Evolutionary conservation across 169 alveolate species (phyloP), one percentile per base, ranked within the genome.

Genomic region (Eimeria sp.): DNA sequence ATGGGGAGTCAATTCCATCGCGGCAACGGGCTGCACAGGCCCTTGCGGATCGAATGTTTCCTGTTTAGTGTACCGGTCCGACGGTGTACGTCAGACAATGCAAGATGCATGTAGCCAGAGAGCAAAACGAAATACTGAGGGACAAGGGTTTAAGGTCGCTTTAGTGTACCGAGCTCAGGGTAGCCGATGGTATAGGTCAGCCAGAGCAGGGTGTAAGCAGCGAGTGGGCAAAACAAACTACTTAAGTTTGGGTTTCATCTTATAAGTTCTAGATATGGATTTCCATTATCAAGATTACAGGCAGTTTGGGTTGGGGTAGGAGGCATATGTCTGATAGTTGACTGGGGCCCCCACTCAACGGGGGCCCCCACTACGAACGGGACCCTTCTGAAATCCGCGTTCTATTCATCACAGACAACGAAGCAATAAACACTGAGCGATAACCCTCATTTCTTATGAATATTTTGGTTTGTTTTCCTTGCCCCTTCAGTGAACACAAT

Each of bases 351-450:
- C 88, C 88, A 52, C 88, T 11, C n/a, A n/a, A n/a, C n/a, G 8
- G 88, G 66, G 68, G 88, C 68, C 71, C 88, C 88, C 88, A 52
- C 88, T 11, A 46, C 30, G 83, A 74, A 33, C 56, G 83, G 83
- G 83, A 58, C 54, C 58, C 83, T 1, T 13, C 10, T 58, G 33
- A 40, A 40, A 40, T 58, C 4, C 33, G 3, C 37, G 6, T 3
- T 3, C 1, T 18, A 14, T 0, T 56, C 54, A 3, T 33, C 56
- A 40, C 56, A 74, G 83, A 74, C 8, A 14, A 6, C 43, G 8
- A 40, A 6, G 43, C 40, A 27, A 16, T 74, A 37, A 74, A 13
- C 83, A 33, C 83, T 37, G 43, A 74, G 8, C 11, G 33, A 30
- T 16, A 16, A 40, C 0, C 30, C 54, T 16, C 6, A 13, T 68